Evolutionary conservation across 352 stramenopile genomes (phyloP), one percentile per base, ranked within the genome.

Genomic region (Achlya hypogyna): DNA sequence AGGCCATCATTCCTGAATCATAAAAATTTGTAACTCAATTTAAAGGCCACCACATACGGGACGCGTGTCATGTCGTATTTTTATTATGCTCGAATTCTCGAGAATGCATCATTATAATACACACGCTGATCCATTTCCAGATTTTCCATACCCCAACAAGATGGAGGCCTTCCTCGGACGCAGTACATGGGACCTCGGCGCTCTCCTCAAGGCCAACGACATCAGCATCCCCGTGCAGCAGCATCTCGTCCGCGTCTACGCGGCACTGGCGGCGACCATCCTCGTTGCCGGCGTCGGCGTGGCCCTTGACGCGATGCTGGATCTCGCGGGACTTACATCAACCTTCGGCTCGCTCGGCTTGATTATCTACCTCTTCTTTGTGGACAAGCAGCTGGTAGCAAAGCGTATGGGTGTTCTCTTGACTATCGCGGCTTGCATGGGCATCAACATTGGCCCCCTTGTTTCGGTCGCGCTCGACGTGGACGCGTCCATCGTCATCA

Each of bases 401-500:
- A 79, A 78, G 47, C 79, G 83, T 42, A 82, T 92, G 51, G 74
- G 63, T 42, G 86, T 92, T 54, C 78, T 92, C 65, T 81, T 89
- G 76, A 62, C 67, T 31, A 78, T 94, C 34, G 75, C 83, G 1
- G 80, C 82, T 42, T 77, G 74, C 31, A 84, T 89, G 71, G 87
- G 87, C 23, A 65, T 95, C 40, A 87, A 69, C 47, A 73, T 90
- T 64, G 85, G 82, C 27, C 79, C 79, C 25, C 76, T 96, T 31
- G 76, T 96, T 10, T 78, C 82, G 20, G 62, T 94, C 23, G 84
- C 83, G n/a, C 74, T 93, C 12, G 40, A 81, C 42, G 72, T 94
- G 43, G 82, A 95, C 66, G 82, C 87, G 25, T 77, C 74, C 51
- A 83, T 96, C 40, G 69, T 96, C 45, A 75, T 95, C 42, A 87